Evolutionary conservation across 495 filamentous ascomycete genomes (phyloP).

Genomic region (Choiromyces venosus): DNA sequence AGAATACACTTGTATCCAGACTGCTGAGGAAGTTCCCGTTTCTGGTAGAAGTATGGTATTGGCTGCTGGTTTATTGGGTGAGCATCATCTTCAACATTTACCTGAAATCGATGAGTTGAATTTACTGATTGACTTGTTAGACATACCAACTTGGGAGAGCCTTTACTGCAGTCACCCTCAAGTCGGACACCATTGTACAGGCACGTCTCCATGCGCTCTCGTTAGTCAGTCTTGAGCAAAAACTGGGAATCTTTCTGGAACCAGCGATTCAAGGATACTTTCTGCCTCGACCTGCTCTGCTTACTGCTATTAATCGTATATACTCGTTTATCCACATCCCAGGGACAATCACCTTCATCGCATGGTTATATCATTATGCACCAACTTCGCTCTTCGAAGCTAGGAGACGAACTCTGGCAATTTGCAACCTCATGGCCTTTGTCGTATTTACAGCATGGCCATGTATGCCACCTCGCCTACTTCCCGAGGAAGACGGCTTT

Average conservation of each 20-base stretch:
- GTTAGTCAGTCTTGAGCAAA: conserved; percentile 53
- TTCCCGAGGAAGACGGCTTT: conserved; percentile 55
- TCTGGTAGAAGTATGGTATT: conserved; percentile 40
- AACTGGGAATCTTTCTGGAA: conserved; percentile 50
- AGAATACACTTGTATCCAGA: conserved; percentile 20
- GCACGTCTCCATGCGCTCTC: conserved; percentile 56
- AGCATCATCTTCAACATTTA: conserved; percentile 8
- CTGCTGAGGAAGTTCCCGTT: conserved; percentile 33
- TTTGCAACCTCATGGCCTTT: conserved; percentile 72
- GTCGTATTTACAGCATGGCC: conserved; percentile 72
- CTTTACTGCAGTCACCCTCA: conserved; percentile 56
- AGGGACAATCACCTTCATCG: conserved; percentile 65
- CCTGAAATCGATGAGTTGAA: neutral
- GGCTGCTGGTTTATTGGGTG: conserved; percentile 38
- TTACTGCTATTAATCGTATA: conserved; percentile 53
- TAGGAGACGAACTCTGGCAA: conserved; percentile 62
- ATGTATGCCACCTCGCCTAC: conserved; percentile 72
- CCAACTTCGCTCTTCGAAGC: conserved; percentile 53
- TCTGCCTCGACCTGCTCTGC: conserved; percentile 16
- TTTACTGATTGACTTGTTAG: conserved; percentile 5
- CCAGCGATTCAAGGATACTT: conserved; percentile 29
- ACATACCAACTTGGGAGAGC: conserved; percentile 59
- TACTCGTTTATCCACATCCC: conserved; percentile 82
- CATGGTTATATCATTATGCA: conserved; percentile 63
- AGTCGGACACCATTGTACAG: conserved; percentile 54